Evolutionary conservation across 2,329 filamentous ascomycete species (phyloP), one percentile per base, ranked within the genome.

Genomic region (Biscogniauxia mediterranea): DNA sequence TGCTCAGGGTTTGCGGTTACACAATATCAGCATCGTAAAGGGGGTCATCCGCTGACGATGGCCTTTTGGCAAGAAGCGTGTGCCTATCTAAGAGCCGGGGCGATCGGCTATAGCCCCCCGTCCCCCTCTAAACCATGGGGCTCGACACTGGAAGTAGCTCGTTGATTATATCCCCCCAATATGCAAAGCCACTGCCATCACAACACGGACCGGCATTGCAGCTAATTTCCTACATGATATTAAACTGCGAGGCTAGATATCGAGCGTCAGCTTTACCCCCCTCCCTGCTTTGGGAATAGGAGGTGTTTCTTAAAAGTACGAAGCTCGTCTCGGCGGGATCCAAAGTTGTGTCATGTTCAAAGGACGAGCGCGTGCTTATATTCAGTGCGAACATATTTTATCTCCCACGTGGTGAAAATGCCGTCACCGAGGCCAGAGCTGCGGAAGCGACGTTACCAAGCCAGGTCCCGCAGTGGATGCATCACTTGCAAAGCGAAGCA

Each of bases 401-500:
- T 46, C 5, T 46, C 38, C 38, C 15, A n/a, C 38, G 11, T n/a
- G 15, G 15, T 46, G 38, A 65, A 59, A 21, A 68, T 68, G 66
- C 65, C 66, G 54, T 61, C 66, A 53, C 66, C 66, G n/a, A 68
- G 66, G 26, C 66, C 66, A 23, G 66, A 66, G 38, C 56, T 67
- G 38, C 65, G 66, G 59, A 62, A 65, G 50, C 65, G 66, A 59
- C 66, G 66, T 57, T 68, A 68, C 60, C 68, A 69, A 54, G 66
- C 64, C 58, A 61, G 68, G 57, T 69, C 68, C n/a, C 68, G 68
- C 23, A 68, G 68, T 62, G 68, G 68, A 28, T 69, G 68, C 55
- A 63, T 63, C 46, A 68, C 66, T 26, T 69, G 68, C 56, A 69
- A 69, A 60, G 62, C 59, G 57, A 69, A 69, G 60, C 68, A 68